Evolutionary conservation across 805 yeast genomes (phyloP).

Genomic region (Candida jianshihensis): DNA sequence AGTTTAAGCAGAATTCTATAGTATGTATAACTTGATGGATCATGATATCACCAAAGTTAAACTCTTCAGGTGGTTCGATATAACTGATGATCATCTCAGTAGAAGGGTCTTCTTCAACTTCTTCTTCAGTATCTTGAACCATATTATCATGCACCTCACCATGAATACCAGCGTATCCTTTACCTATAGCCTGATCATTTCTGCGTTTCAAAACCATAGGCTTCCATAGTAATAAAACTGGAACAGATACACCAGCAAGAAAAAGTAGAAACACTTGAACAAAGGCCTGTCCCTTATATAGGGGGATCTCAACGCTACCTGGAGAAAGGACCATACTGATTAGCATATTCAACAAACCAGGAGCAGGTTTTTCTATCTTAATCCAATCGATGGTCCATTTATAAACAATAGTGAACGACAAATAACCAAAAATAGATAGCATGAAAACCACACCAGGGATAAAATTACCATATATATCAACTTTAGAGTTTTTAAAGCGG

Average conservation of each 20-base stretch:
- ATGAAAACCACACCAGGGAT: slow-evolving; percentile 90
- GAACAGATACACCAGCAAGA: slow-evolving; percentile 84
- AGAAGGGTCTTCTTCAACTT: slow-evolving; percentile 39
- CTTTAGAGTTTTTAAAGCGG: slow-evolving; percentile 53
- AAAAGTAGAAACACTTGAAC: slow-evolving; percentile 68
- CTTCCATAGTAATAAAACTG: slow-evolving; percentile 81
- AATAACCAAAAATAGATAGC: slow-evolving; percentile 95
- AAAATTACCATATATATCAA: slow-evolving; percentile 89
- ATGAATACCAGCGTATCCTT: slow-evolving; percentile 42
- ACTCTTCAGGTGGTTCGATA: slow-evolving; percentile 46
- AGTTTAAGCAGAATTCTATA: slow-evolving; percentile 92
- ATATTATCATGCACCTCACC: slow-evolving; percentile 26
- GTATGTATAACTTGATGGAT: slow-evolving; percentile 97
- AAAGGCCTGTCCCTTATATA: slow-evolving; percentile 72
- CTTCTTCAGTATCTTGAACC: slow-evolving; percentile 33
- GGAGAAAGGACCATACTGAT: slow-evolving; percentile 95
- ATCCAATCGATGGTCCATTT: slow-evolving; percentile 96
- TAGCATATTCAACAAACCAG: slow-evolving; percentile 89
- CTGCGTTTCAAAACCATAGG: slow-evolving; percentile 66
- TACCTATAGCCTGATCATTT: slow-evolving; percentile 40
- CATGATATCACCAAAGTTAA: slow-evolving; percentile 87
- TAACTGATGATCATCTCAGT: slow-evolving; percentile 26
- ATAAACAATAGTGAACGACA: slow-evolving; percentile 78
- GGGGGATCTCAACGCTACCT: slow-evolving; percentile 73
- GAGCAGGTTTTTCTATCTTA: slow-evolving; percentile 70